Conservation (phyloP, 371 early-diverging fungal genomes). For the Apophysomyces trapeziformis region DNA sequence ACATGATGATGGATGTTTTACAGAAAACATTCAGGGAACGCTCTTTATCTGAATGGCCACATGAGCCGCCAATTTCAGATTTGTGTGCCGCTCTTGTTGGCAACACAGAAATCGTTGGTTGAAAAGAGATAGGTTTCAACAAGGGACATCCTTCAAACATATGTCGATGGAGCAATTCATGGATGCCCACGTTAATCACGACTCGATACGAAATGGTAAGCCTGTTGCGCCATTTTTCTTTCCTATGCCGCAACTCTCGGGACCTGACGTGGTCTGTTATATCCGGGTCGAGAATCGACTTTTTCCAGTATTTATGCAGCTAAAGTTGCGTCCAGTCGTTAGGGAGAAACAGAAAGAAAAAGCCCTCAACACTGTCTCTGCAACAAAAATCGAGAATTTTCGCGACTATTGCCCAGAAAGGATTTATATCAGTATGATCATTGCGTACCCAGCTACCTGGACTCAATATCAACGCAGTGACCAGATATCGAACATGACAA, state of each 20-base stretch:
- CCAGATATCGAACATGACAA: neutral
- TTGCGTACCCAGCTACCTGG: neutral
- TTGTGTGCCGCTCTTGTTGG: constrained; percentile 8
- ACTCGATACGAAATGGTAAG: neutral
- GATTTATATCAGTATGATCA: neutral
- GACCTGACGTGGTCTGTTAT: constrained; percentile 1
- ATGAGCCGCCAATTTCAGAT: neutral
- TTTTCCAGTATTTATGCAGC: neutral
- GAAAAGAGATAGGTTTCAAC: neutral
- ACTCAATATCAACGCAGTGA: neutral
- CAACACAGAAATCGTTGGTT: constrained; percentile 5
- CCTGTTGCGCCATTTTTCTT: constrained; percentile 2
- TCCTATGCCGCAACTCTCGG: neutral
- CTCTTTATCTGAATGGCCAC: neutral
- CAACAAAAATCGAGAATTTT: neutral
- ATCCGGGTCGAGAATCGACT: neutral
- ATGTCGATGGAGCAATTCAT: constrained; percentile 8
- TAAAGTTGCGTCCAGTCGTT: neutral
- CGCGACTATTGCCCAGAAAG: neutral
- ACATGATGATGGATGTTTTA: constrained; percentile 5
- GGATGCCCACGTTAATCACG: neutral
- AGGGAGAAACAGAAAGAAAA: neutral
- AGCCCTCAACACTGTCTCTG: neutral
- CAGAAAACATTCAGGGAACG: neutral
- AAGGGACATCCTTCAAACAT: constrained; percentile 1